phyloP scores from a whole-genome alignment of 2,329 filamentous ascomycete genomes.

The Onygenales sp. region DNA sequence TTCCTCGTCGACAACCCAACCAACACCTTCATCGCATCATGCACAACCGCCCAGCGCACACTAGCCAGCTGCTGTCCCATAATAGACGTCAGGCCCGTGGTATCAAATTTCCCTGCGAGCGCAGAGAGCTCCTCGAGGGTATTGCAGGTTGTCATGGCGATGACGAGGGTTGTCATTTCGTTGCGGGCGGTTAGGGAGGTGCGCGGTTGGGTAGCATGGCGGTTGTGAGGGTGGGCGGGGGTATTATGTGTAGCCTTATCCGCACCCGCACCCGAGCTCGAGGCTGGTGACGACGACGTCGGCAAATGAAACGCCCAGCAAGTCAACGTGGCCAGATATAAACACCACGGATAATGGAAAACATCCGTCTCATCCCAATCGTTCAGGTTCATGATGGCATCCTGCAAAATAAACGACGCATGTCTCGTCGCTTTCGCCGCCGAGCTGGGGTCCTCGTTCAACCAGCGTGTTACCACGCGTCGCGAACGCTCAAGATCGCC shows the following conservation, averaged over 20 bases:
- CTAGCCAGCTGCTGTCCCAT: constrained; percentile 48
- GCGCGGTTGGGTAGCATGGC: background rate
- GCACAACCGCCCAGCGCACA: constrained; percentile 53
- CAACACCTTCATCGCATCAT: constrained; percentile 52
- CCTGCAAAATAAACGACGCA: constrained; percentile 43
- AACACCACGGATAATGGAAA: constrained; percentile 54
- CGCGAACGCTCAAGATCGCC: constrained; percentile 43
- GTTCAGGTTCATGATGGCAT: constrained; percentile 40
- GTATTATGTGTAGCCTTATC: constrained; percentile 37
- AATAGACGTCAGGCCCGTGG: constrained; percentile 44
- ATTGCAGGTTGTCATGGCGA: constrained; percentile 25
- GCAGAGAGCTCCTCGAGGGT: constrained; percentile 26
- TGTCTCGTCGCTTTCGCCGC: constrained; percentile 44
- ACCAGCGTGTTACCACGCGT: constrained; percentile 45
- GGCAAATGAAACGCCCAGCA: constrained; percentile 50
- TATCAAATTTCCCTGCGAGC: constrained; percentile 38
- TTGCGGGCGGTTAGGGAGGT: constrained; percentile 30
- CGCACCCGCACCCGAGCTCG: background rate
- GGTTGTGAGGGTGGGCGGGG: constrained; percentile 17
- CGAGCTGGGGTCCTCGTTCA: constrained; percentile 16
- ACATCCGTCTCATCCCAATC: constrained; percentile 44
- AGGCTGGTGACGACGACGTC: constrained; percentile 7
- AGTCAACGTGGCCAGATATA: constrained; percentile 50
- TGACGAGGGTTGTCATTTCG: constrained; percentile 24
- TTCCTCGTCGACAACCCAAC: constrained; percentile 10